Base-by-base conservation (phyloP, 345 rosid genomes). In the Aquilaria malaccensis region DNA sequence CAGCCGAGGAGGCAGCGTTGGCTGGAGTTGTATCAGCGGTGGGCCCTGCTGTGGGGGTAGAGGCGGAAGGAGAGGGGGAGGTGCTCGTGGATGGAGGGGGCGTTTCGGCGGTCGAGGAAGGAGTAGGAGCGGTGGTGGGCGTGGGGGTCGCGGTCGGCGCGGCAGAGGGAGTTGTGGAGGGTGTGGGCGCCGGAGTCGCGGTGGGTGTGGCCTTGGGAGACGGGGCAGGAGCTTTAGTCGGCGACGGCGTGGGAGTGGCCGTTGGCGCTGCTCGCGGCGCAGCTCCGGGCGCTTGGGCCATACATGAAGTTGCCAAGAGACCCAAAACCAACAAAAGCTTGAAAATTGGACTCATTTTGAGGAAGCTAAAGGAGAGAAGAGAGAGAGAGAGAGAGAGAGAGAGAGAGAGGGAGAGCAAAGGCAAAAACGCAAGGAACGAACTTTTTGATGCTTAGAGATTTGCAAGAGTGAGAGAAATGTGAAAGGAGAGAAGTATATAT, bases 221-320 rank as follows among this genome's bases (percentile, higher is more conserved):
- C 0, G 80, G 41, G 2, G 71, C 15, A 0, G 80, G 59, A 0
- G 80, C 67, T n/a, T 73, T 48, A 2, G 81, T 60, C 11, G 71
- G 30, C 3, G 77, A 1, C 2, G 79, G 67, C 3, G 67, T 45
- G 13, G 69, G 65, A 9, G 70, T 50, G 2, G 56, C 52, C 11
- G 76, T 14, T 11, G 75, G 78, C 4, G 83, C 13, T 7, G 70
- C 12, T 30, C 61, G 49, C 6, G 87, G 84, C 0, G 87, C 22
- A 2, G 86, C 75, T 2, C 79, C 77, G 0, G 96, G 96, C 22
- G 95, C 82, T 67, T 88, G 97, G 13, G 91, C 84, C 69, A 78
- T 48, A 76, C 87, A 83, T 0, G 95, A 80, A 11, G 83, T 81
- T 56, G 82, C 87, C 73, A 90, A 65, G 61, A 90, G 83, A 66